phyloP scores from a whole-genome alignment of 2,329 filamentous ascomycete species.

The Canariomyces notabilis region DNA sequence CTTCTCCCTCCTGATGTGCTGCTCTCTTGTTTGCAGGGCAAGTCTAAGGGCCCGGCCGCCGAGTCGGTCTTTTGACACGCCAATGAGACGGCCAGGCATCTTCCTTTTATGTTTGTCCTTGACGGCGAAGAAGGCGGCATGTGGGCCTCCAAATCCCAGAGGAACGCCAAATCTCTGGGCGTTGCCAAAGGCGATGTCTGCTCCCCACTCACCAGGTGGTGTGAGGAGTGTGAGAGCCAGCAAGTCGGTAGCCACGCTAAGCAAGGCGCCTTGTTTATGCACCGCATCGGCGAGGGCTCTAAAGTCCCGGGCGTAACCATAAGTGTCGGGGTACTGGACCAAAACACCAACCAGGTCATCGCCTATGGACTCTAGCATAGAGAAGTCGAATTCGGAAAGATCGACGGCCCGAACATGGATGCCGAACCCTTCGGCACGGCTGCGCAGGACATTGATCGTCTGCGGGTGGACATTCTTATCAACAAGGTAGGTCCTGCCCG shows the following conservation, averaged over 20 bases:
- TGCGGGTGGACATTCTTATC: conserved; percentile 79
- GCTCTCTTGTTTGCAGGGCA: conserved; percentile 86
- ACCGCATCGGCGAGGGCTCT: conserved; percentile 67
- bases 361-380: conserved; percentile 66
- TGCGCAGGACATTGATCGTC: conserved; percentile 76
- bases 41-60: conserved; percentile 77
- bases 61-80: conserved; percentile 83
- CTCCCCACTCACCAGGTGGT: conserved; percentile 88
- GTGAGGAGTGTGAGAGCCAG: conserved; percentile 81
- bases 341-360: conserved; percentile 83
- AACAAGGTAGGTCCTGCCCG: conserved; percentile 77
- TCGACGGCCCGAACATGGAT: conserved; percentile 73
- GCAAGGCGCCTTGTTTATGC: conserved; percentile 70
- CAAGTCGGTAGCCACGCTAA: conserved; percentile 86
- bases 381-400: conserved; percentile 54
- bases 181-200: conserved; percentile 91
- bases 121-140: conserved; percentile 93
- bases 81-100: conserved; percentile 85
- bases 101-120: conserved; percentile 89
- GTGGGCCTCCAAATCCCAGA: conserved; percentile 88
- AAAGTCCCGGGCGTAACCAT: conserved; percentile 75
- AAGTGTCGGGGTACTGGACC: conserved; percentile 91
- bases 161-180: conserved; percentile 89
- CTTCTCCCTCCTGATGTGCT: conserved; percentile 94
- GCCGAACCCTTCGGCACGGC: conserved; percentile 85